Evolutionary conservation across 2,329 filamentous ascomycete species (phyloP), one percentile per base, ranked within the genome.

Genomic region (Fusarium haematococcum): DNA sequence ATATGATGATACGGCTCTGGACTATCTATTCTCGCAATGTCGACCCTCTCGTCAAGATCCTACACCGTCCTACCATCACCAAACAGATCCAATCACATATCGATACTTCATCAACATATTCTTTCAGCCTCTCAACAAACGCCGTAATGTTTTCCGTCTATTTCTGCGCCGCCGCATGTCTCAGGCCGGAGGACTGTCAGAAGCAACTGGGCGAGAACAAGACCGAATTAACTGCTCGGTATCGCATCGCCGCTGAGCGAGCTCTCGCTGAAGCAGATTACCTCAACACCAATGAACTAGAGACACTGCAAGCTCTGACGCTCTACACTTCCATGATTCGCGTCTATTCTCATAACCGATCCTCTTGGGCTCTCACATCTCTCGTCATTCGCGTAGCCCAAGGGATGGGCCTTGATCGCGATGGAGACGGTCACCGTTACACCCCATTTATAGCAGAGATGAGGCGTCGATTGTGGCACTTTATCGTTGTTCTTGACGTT

Each of bases 391-490:
- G 86, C 8, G 82, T 88, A 5, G 85, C 82, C 0, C 86, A 87
- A 52, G 84, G 82, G 1, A 77, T 84, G 20, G 79, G 80, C 39
- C 78, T 88, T 6, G 85, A 87, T 63, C 83, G 83, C 6, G 86
- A 88, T 70, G 82, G 83, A 5, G 79, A 81, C 41, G 81, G 81
- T 6, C 77, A 78, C 7, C 75, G 78, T 1, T 81, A 83, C 52
- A 74, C 81, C 0, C 85, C 88, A 0, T 92, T 89, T 70, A 87
- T 91, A 66, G 85, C 86, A 4, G 88, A 92, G 79, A 87, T 91
- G 81, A 86, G 90, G 23, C 86, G 91, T 10, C 85, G 91, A 4
- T 78, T 92, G 0, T 92, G 90, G 88, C 89, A 89, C 83, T 89
- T 91, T 72, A 86, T 92, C n/a, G 79, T 91, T 33, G 85, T 90